Conservation (phyloP, 2,329 filamentous ascomycete genomes). For the Davidsoniella eucalypti region DNA sequence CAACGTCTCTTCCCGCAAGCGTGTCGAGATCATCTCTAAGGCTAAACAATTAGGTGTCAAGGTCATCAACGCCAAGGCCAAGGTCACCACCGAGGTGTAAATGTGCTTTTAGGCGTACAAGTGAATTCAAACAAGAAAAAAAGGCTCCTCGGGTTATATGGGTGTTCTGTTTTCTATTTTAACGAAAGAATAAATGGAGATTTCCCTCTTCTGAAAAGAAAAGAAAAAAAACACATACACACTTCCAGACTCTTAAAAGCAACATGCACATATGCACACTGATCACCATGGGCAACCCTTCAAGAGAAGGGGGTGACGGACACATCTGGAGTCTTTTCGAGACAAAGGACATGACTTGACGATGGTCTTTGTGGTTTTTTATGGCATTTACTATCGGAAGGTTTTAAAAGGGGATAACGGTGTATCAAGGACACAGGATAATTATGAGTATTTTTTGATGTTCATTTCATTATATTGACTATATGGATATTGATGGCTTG, state of each 20-base stretch:
- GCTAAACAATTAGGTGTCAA: slow-evolving; percentile 98
- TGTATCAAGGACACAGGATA: too few species aligned
- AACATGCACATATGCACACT: too few species aligned
- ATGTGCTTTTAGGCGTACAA: slow-evolving; percentile 14
- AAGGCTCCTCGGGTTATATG: slow-evolving; percentile 13
- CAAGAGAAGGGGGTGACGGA: too few species aligned
- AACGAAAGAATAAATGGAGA: slow-evolving; percentile 13
- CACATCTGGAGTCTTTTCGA: too few species aligned
- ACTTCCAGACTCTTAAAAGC: slow-evolving; percentile 9
- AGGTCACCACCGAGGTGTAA: slow-evolving; percentile 89
- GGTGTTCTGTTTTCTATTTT: slow-evolving; percentile 13
- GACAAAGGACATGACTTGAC: too few species aligned
- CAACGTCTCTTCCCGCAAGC: slow-evolving; percentile 96
- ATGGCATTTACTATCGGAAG: too few species aligned
- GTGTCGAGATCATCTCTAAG: slow-evolving; percentile 91
- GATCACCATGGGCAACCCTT: too few species aligned
- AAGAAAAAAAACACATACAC: slow-evolving; percentile 10
- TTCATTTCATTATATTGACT: not conserved
- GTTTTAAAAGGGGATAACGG: too few species aligned
- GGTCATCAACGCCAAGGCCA: slow-evolving; percentile 98
- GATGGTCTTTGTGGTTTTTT: too few species aligned
- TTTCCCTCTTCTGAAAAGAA: slow-evolving; percentile 9
- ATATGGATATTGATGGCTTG: not conserved
- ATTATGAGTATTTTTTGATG: not conserved
- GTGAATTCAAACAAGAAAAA: slow-evolving; percentile 12